Percentiles rank a stretch among this genome's conserved stretches.
phyloP scores from a whole-genome alignment of 495 filamentous ascomycete genomes.

The Xylaria palmicola region DNA sequence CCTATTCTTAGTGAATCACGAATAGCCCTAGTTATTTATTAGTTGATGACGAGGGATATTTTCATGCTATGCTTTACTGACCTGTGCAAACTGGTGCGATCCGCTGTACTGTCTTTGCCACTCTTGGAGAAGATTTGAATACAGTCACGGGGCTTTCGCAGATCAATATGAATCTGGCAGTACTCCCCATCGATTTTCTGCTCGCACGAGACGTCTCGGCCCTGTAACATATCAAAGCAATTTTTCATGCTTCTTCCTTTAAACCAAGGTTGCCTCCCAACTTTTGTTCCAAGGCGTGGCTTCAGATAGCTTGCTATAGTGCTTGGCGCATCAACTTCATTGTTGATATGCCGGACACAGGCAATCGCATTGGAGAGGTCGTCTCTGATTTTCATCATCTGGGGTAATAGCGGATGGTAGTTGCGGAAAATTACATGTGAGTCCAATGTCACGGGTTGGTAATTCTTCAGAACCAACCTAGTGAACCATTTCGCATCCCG shows the following conservation, averaged over 20 bases:
- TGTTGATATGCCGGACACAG: conserved; percentile 27
- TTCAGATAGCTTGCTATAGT: conserved; percentile 43
- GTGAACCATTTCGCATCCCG: conserved; percentile 89
- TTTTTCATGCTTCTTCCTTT: conserved; percentile 78
- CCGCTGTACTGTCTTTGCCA: conserved; percentile 79
- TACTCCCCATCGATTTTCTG: conserved; percentile 88
- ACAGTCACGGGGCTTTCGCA: conserved; percentile 48
- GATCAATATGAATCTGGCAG: conserved; percentile 81
- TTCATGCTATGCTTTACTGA: conserved; percentile 30
- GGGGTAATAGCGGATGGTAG: conserved; percentile 59
- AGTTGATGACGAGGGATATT: conserved; percentile 7
- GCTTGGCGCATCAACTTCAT: conserved; percentile 12
- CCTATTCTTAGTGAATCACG: conserved; percentile 59
- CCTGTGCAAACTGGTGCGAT: conserved; percentile 61
- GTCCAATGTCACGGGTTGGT: conserved; percentile 57
- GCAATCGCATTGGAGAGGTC: conserved; percentile 39
- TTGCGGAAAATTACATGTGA: conserved; percentile 43
- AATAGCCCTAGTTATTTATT: conserved; percentile 40
- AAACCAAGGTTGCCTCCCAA: conserved; percentile 67
- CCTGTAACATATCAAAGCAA: conserved; percentile 61
- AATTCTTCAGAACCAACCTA: conserved; percentile 75
- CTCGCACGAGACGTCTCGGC: conserved; percentile 67
- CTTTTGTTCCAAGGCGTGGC: conserved; percentile 68
- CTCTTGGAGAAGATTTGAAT: conserved; percentile 89
- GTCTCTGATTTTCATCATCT: conserved; percentile 66